Conservation (phyloP, 2,329 filamentous ascomycete genomes). For the Ophiosphaerella narmari region DNA sequence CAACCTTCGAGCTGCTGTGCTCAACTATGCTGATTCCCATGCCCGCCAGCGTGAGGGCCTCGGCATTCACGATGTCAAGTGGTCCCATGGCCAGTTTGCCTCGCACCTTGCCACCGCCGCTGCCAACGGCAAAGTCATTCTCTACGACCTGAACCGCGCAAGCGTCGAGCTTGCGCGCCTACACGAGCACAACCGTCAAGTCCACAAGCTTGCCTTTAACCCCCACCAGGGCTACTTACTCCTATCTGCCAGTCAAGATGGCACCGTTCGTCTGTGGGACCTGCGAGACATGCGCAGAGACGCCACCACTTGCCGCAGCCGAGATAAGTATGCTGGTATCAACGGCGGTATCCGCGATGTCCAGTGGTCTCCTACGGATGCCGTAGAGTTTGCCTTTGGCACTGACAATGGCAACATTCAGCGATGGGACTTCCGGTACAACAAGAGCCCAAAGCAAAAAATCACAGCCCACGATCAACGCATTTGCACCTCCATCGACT, state of each 20-base stretch:
- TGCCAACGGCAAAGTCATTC: conserved; percentile 66
- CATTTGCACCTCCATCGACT: conserved; percentile 66
- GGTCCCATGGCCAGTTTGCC: conserved; percentile 66
- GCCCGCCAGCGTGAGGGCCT: conserved; percentile 62
- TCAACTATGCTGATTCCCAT: conserved; percentile 58
- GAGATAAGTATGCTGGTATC: conserved; percentile 59
- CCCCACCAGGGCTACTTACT: conserved; percentile 64
- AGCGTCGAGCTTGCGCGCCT: conserved; percentile 65
- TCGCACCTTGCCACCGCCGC: conserved; percentile 67
- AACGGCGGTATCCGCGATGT: conserved; percentile 67
- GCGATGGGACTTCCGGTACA: conserved; percentile 66
- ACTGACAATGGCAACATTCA: conserved; percentile 68
- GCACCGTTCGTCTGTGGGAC: conserved; percentile 68
- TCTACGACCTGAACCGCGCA: conserved; percentile 67
- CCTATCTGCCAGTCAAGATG: conserved; percentile 68
- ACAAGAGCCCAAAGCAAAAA: conserved; percentile 61
- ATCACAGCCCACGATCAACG: conserved; percentile 64
- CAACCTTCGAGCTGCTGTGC: conserved; percentile 65
- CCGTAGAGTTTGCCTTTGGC: conserved; percentile 65
- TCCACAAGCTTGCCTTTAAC: conserved; percentile 69
- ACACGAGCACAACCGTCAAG: conserved; percentile 68
- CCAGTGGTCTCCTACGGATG: conserved; percentile 67
- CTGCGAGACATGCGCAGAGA: conserved; percentile 60
- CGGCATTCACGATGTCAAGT: conserved; percentile 68
- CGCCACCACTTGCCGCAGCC: conserved; percentile 59